phyloP scores from a whole-genome alignment of 2,329 filamentous ascomycete species.

The Paramyrothecium roridum region DNA sequence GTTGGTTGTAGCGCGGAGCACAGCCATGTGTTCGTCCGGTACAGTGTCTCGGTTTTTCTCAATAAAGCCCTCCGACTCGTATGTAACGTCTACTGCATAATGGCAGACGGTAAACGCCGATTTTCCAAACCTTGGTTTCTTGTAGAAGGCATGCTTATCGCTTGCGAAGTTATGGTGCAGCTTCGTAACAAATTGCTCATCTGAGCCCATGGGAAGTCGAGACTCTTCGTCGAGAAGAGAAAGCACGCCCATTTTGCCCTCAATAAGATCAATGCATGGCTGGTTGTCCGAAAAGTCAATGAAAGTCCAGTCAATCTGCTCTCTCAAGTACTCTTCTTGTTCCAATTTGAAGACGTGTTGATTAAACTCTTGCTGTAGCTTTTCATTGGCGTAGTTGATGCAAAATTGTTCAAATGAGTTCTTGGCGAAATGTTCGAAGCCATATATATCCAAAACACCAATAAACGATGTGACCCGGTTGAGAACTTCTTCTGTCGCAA shows the following conservation, averaged over 20 bases:
- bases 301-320: conserved; percentile 98
- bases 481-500: conserved; percentile 86
- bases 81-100: conserved; percentile 96
- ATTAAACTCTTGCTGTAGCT: conserved; percentile 98
- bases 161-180: conserved; percentile 88
- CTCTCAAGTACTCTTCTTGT: conserved; percentile 93
- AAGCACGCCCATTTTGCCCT: conserved; percentile 91
- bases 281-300: conserved; percentile 99
- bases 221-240: conserved; percentile 95
- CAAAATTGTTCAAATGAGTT: conserved; percentile 99
- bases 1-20: conserved; percentile 81
- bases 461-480: conserved; percentile 86
- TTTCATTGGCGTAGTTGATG: conserved; percentile 99
- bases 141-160: conserved; percentile 95
- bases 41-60: conserved; percentile 99
- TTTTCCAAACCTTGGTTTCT: conserved; percentile 97
- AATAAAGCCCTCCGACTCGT: conserved; percentile 98
- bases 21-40: conserved; percentile 95
- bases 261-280: conserved; percentile 96
- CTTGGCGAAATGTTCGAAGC: conserved; percentile 98
- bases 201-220: conserved; percentile 91
- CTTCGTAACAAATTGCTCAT: conserved; percentile 95
- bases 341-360: conserved; percentile 99
- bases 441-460: conserved; percentile 98
- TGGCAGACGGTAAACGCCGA: conserved; percentile 97